Evolutionary conservation across 495 filamentous ascomycete species (phyloP), one percentile per base, ranked within the genome.

Genomic region (Aspergillus funiculosus): DNA sequence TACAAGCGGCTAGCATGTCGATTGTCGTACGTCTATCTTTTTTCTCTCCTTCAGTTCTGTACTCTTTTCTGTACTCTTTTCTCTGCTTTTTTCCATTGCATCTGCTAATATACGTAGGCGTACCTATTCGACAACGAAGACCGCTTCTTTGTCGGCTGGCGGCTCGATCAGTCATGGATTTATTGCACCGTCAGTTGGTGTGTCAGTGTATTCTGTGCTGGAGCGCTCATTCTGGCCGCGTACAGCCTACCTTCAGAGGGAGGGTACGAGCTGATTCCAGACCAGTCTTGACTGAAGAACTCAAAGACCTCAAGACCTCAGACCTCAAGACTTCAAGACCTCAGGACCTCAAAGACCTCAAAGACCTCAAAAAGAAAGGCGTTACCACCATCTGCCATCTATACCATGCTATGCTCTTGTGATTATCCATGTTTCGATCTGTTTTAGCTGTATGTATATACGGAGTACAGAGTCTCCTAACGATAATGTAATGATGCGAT

Each of bases 51-150:
- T 6, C 7, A 22, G 25, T 5, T 30, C 6, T 9, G 8, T 28
- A 7, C 26, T 7, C 1, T 3, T 7, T 28, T n/a, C 1, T 28
- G 1, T 28, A 9, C 26, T 28, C 26, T 28, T 28, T 7, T 28
- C 8, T 28, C n/a, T 7, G 26, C n/a, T 28, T 28, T 28, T 28
- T 28, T 28, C n/a, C n/a, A 9, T 28, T 28, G 8, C 26, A 1
- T 5, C 13, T 29, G 17, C 43, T 41, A 27, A 45, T 11, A 2
- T 22, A 6, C 3, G 11, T 54, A 95, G 84, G 79, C 83, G 36
- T 91, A 87, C 57, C 72, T 95, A 2, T 91, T 79, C 64, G 84
- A 95, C 45, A 76, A 87, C 59, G 89, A 95, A 53, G 81, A 86
- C 39, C 78, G 88, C 32, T 97, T 95, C 63, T 81, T 85, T 56